Base-by-base conservation (phyloP, 257 asterid genomes). In the Handroanthus guayacan region DNA sequence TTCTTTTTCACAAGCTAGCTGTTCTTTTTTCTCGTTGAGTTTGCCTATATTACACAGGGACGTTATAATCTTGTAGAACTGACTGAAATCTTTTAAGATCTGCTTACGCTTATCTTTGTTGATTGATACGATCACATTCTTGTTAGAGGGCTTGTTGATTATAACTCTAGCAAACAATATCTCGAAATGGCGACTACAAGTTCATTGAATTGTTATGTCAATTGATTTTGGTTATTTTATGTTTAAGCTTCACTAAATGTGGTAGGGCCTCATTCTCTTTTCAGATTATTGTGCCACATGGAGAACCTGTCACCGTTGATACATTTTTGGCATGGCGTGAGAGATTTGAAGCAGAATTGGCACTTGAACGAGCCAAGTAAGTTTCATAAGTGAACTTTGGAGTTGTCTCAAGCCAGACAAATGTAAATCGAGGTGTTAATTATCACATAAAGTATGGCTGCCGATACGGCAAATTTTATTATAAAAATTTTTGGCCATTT, bases 311-410 rank as follows among this genome's bases (percentile, higher is more conserved):
- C 55, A 95, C 98, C 3, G 85, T 93, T 16, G 98, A 95, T 3
- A 86, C 97, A 31, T 95, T 95, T 86, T 80, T 87, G 92, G 99
- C 97, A 43, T 95, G 99, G 99, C 89, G 98, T 71, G 99, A 95
- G 77, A 95, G 92, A 88, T 93, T 74, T 82, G 99, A 95, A 86
- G 99, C 98, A n/a, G 99, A 95, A 85, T 81, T 93, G 85, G 97
- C 99, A 14, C 92, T 95, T 41, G 97, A 93, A 85, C 90, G 91
- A 85, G 99, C 98, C 82, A 93, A 95, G 99, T 95, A 83, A 93
- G 96, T 85, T 68, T 78, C 71, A 68, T 31, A 25, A 81, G 45
- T 63, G 57, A 13, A 44, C 71, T 71, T 72, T 36, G 17, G 45
- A 51, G 31, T 34, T 62, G 73, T 68, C 73, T 73, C 78, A 17